These are phyloP conservation scores for Cyclostephanos tholiformis DNA, from an alignment of 108 stramenopile genomes.

Conservation along the genomic window DNA sequence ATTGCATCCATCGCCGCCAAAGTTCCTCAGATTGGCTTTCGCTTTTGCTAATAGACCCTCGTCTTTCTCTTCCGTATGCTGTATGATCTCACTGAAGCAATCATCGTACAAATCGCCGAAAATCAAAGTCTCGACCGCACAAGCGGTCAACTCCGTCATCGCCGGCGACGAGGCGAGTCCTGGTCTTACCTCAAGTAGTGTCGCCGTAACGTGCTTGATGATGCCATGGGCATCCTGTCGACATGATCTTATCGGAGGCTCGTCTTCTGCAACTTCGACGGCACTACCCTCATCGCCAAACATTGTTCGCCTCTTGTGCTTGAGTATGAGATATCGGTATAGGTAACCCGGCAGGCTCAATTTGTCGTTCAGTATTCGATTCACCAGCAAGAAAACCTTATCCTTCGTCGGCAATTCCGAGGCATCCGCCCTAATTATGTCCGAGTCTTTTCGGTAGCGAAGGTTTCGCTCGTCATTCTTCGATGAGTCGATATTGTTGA, in stretches of 20 bases:
- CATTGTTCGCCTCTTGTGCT: constrained; percentile 44
- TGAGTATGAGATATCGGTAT: constrained; percentile 69
- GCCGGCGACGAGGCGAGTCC: constrained; percentile 66
- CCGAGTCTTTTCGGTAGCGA: constrained; percentile 68
- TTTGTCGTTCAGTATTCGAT: constrained; percentile 78
- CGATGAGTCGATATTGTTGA: constrained; percentile 23
- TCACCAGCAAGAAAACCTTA: constrained; percentile 79
- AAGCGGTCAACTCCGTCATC: constrained; percentile 76
- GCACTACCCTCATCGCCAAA: constrained; percentile 20
- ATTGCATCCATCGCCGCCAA: neutral
- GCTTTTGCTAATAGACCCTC: constrained; percentile 51
- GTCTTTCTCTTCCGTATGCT: constrained; percentile 43
- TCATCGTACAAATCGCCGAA: constrained; percentile 81
- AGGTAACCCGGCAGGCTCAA: constrained; percentile 80
- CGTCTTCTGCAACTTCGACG: neutral
- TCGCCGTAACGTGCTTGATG: constrained; percentile 87
- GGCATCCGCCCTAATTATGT: constrained; percentile 76
- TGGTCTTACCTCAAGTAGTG: constrained; percentile 75
- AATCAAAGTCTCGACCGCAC: constrained; percentile 76
- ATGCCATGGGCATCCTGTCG: constrained; percentile 83
- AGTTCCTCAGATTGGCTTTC: constrained; percentile 33
- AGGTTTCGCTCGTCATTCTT: constrained; percentile 51
- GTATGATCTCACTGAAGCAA: constrained; percentile 40
- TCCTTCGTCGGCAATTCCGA: constrained; percentile 73
- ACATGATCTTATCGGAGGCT: constrained; percentile 29